Conservation (phyloP, 2,329 filamentous ascomycete species). For the Hypoxylon sp. region DNA sequence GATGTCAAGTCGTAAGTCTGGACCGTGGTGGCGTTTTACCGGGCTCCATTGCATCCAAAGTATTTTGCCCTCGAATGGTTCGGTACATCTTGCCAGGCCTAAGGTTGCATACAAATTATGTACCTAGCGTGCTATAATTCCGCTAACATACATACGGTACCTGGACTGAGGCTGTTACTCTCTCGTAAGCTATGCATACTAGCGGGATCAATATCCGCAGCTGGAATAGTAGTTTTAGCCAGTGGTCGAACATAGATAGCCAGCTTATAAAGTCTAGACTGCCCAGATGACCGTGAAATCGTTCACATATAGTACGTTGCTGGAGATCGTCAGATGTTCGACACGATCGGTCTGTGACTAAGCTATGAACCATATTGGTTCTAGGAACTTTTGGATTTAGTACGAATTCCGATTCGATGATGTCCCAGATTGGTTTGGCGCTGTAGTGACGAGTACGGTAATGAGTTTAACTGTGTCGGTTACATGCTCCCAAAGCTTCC, state of each 20-base stretch:
- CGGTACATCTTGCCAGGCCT: not conserved
- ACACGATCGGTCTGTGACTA: constrained; percentile 4
- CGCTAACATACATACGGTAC: not conserved
- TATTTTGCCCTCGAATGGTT: constrained; percentile 15
- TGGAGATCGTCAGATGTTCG: constrained; percentile 11
- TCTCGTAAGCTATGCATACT: constrained; percentile 29
- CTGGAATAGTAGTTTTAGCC: constrained; percentile 23
- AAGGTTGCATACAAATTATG: not conserved
- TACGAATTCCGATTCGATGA: not conserved
- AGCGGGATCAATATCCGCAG: constrained; percentile 42
- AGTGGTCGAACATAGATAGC: constrained; percentile 16
- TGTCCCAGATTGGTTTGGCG: not conserved
- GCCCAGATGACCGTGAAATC: not conserved
- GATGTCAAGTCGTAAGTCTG: constrained; percentile 16
- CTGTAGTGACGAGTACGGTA: not conserved
- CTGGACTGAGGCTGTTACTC: constrained; percentile 14
- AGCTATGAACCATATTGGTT: not conserved
- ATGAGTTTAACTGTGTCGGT: not conserved
- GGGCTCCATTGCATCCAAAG: constrained; percentile 7
- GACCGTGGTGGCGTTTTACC: constrained; percentile 16
- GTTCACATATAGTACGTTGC: constrained; percentile 5
- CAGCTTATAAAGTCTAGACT: constrained; percentile 22
- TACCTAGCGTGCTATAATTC: constrained; percentile 12
- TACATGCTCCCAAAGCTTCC: not conserved
- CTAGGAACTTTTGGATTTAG: not conserved